Evolutionary conservation across 768 basidiomycete genomes (phyloP), one percentile per base, ranked within the genome.

Genomic region (Lactifluus hygrophoroides): DNA sequence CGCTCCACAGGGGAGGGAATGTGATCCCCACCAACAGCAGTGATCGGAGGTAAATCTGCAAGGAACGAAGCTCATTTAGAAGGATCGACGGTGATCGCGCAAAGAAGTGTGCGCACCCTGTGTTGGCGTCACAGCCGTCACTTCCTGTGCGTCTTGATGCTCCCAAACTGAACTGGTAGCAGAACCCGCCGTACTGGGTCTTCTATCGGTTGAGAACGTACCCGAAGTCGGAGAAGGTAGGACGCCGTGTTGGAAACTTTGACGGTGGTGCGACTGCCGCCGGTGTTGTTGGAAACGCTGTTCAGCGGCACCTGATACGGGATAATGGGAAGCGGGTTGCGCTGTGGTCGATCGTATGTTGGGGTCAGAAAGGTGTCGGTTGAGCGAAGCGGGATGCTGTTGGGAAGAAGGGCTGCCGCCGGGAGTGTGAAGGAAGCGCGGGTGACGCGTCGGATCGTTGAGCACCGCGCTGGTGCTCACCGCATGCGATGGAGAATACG

Each of bases 81-180:
- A 51, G 60, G 58, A 54, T 60, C 57, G 51, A 60, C 45, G 57
- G 60, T 32, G 56, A 61, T 61, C 51, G 28, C 30, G 21, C 19
- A 34, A 42, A 8, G 42, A 49, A 43, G 35, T 10, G 44, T 16
- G 50, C 51, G 40, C 27, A 62, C 58, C 58, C 14, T 54, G 58
- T 34, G 34, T 23, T 17, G 47, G 13, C 5, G 58, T 38, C 56
- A 45, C 42, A 34, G 6, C 42, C 43, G 56, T 45, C 7, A 59
- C 34, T 17, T 50, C 58, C 16, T 60, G 58, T 25, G 35, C 16
- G 19, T 59, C 58, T 32, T 35, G 53, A 25, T 25, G 40, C 8
- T 63, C 62, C 62, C 62, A 63, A 25, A 51, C 43, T 8, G 60
- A 61, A 30, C 62, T 63, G 21, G 62, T 46, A 3, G 50, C 61